These are phyloP conservation scores for Coniochaeta hoffmannii DNA, from an alignment of 2,329 filamentous ascomycete species.

Conservation along the genomic window DNA sequence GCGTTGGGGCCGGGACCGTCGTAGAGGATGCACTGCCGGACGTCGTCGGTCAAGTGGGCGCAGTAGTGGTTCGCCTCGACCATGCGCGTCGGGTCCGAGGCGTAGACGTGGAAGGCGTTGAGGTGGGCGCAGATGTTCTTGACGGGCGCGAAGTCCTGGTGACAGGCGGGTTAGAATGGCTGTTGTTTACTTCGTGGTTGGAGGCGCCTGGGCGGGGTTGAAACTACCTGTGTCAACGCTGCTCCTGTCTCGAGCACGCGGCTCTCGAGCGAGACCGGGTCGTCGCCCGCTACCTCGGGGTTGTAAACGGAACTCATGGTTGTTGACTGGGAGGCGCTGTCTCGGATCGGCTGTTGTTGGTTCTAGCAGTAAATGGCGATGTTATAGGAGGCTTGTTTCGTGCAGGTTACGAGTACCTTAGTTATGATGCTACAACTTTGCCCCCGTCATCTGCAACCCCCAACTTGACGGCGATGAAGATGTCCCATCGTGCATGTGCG, in stretches of 20 bases:
- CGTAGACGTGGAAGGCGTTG: conserved; percentile 81
- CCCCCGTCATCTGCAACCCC: too few relatives aligned
- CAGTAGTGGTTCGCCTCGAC: conserved; percentile 86
- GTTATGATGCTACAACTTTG: too few relatives aligned
- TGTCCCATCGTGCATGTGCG: background rate
- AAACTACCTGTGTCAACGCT: conserved; percentile 43
- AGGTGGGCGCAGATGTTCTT: conserved; percentile 75
- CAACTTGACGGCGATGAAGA: too few relatives aligned
- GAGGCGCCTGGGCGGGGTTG: background rate
- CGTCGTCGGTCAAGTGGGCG: conserved; percentile 64
- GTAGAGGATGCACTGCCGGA: conserved; percentile 82
- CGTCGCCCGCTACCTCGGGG: conserved; percentile 7
- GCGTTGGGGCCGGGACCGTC: conserved; percentile 61
- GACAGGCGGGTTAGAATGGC: conserved; percentile 1
- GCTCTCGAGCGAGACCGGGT: conserved; percentile 46
- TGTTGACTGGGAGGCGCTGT: too few relatives aligned
- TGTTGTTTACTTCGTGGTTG: background rate
- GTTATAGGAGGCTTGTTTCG: too few relatives aligned
- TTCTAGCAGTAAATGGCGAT: too few relatives aligned
- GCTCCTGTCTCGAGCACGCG: conserved; percentile 55
- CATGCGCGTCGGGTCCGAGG: conserved; percentile 58
- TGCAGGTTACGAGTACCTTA: too few relatives aligned
- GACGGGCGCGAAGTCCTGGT: conserved; percentile 59
- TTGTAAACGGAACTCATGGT: background rate
- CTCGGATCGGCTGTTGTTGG: too few relatives aligned